Base-by-base conservation (phyloP, 2,329 filamentous ascomycete genomes). In the Lojkania enalia region DNA sequence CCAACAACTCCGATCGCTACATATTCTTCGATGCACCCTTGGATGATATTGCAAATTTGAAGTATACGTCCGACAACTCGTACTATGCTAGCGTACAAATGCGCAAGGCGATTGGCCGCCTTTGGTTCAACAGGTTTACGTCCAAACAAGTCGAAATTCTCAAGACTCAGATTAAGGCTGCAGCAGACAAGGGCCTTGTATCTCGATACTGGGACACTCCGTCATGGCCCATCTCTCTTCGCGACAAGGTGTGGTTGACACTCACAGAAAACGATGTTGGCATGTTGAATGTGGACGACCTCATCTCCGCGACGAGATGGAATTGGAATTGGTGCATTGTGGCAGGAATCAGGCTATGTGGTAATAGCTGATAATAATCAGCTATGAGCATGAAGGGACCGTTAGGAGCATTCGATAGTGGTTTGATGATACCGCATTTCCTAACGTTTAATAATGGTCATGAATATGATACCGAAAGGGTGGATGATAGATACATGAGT, bases 11-110 rank as follows among this genome's bases (percentile, higher is more conserved):
- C 1, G 76, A 80, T 49, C 74, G 82, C 20, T 82, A 87, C 62
- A 71, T 82, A 42, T 86, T 86, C 66, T 84, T 83, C 58, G 85
- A 88, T 54, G 85, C 84, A 0, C 84, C 84, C 0, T 72, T 87
- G 66, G 74, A 43, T 58, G 69, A 57, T 20, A 27, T 62, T 9
- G 46, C 55, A 2, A 48, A 58, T n/a, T 19, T 42, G 9, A 42
- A 50, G 4, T 64, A 60, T 54, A 57, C 54, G 11, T 37, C 49
- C 2, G 46, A 49, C 15, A 64, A 66, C 32, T 66, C 61, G 1
- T 60, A 60, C 40, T 65, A 61, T 35, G 58, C 61, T 11, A 61
- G 60, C 27, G 37, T 55, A 1, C 27, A 49, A 13, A 35, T 65
- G n/a, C 48, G 46, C 19, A 49, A 51, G 25, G 63, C 60, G 7